Conservation (phyloP, 768 basidiomycete species). For the Trametes maxima region DNA sequence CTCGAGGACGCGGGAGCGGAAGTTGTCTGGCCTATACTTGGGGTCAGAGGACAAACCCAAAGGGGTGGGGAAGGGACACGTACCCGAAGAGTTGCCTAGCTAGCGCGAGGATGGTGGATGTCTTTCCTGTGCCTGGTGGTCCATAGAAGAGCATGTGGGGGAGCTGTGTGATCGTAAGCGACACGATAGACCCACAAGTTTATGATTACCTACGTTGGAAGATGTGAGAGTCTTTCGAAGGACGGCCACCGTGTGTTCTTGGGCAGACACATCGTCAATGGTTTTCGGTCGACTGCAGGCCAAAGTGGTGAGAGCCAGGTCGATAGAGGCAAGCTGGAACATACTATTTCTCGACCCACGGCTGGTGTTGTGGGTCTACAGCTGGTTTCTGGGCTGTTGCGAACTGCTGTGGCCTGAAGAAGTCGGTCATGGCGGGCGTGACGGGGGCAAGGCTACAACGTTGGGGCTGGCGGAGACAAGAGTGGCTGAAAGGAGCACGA, state of each 20-base stretch:
- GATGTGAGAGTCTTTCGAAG: constrained; percentile 88
- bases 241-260: constrained; percentile 94
- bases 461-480: neutral
- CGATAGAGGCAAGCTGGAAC: constrained; percentile 27
- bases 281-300: constrained; percentile 85
- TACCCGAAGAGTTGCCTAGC: constrained; percentile 94
- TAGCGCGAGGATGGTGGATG: constrained; percentile 94
- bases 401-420: constrained; percentile 51
- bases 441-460: neutral
- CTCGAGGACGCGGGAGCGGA: constrained; percentile 90
- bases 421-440: constrained; percentile 28
- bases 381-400: constrained; percentile 34
- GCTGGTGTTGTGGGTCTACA: constrained; percentile 66
- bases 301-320: neutral
- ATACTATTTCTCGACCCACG: constrained; percentile 99
- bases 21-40: constrained; percentile 83
- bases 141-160: constrained; percentile 99
- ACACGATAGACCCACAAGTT: neutral
- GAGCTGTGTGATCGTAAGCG: constrained; percentile 53
- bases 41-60: neutral
- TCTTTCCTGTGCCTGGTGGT: constrained; percentile 98
- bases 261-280: constrained; percentile 96
- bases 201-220: constrained; percentile 66
- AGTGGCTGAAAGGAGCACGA: constrained; percentile 55
- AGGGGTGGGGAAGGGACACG: constrained; percentile 23